Percentiles rank a stretch among this genome's conserved stretches.
Evolutionary conservation across 2,329 filamentous ascomycete genomes (phyloP).

Genomic region (Aplosporella prunicola): DNA sequence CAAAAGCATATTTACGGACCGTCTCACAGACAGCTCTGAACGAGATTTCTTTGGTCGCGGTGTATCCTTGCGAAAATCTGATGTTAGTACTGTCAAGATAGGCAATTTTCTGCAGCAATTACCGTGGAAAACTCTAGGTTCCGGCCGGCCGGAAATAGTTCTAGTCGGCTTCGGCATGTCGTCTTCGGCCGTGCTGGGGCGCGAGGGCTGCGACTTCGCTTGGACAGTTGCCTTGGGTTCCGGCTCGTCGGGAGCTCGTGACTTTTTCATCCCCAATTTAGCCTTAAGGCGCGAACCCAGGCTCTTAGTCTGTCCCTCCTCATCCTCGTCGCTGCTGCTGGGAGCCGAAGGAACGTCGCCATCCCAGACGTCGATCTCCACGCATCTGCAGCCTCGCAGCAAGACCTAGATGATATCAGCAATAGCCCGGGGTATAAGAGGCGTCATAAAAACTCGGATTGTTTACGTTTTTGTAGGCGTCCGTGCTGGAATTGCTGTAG

Average conservation of each 20-base stretch:
- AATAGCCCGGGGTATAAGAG: neutral
- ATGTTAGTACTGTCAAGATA: conserved; percentile 3
- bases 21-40: conserved; percentile 81
- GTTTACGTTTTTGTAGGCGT: conserved; percentile 70
- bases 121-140: conserved; percentile 78
- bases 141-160: conserved; percentile 33
- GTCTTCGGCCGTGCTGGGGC: conserved; percentile 5
- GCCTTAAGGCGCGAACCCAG: conserved; percentile 13
- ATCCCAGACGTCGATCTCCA: conserved; percentile 95
- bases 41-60: conserved; percentile 72
- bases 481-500: conserved; percentile 63
- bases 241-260: conserved; percentile 26
- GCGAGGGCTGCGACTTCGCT: conserved; percentile 18
- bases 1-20: conserved; percentile 70
- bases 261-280: conserved; percentile 25
- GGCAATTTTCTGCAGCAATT: neutral
- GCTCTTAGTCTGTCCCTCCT: conserved; percentile 17
- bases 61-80: conserved; percentile 46
- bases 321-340: conserved; percentile 15
- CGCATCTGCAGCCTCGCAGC: conserved; percentile 69
- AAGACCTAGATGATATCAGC: conserved; percentile 48
- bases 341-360: conserved; percentile 44
- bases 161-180: conserved; percentile 23
- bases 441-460: conserved; percentile 23
- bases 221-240: conserved; percentile 16